phyloP scores from a whole-genome alignment of 164 flowering plant genomes.

The Brasenia schreberi region DNA sequence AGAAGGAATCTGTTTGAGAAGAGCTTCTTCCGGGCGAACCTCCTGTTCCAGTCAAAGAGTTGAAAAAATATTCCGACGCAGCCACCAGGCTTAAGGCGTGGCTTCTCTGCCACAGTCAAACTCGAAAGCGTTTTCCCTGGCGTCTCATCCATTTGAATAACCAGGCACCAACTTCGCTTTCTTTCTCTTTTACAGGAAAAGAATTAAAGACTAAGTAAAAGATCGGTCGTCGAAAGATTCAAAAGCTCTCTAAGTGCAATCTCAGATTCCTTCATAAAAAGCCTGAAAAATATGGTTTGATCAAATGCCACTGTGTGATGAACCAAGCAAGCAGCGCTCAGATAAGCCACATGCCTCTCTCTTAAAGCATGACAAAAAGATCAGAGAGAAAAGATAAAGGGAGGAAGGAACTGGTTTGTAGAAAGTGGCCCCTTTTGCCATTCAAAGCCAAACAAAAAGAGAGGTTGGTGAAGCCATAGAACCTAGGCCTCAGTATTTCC shows the following conservation, averaged over 20 bases:
- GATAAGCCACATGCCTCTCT: background rate
- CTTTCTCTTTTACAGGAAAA: background rate
- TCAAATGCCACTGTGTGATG: background rate
- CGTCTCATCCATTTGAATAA: slow-evolving; percentile 19
- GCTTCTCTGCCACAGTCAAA: slow-evolving; percentile 60
- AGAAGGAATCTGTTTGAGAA: slow-evolving; percentile 68
- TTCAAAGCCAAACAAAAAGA: background rate
- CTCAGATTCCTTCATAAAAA: background rate
- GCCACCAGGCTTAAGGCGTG: slow-evolving; percentile 55
- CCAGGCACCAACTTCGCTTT: background rate
- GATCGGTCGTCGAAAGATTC: background rate
- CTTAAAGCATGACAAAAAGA: background rate
- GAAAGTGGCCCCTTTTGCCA: background rate
- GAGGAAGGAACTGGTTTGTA: background rate
- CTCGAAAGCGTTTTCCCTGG: slow-evolving; percentile 23
- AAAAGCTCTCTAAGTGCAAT: background rate
- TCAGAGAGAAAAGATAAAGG: background rate
- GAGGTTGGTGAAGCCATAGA: background rate
- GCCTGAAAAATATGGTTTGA: background rate
- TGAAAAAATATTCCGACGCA: slow-evolving; percentile 89
- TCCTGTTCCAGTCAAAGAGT: slow-evolving; percentile 81
- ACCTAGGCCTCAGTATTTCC: background rate
- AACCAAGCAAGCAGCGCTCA: background rate
- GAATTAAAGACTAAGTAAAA: background rate
- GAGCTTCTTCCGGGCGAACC: slow-evolving; percentile 76